Evolutionary conservation across 2,329 filamentous ascomycete genomes (phyloP).

Genomic region (Blumeria graminis): DNA sequence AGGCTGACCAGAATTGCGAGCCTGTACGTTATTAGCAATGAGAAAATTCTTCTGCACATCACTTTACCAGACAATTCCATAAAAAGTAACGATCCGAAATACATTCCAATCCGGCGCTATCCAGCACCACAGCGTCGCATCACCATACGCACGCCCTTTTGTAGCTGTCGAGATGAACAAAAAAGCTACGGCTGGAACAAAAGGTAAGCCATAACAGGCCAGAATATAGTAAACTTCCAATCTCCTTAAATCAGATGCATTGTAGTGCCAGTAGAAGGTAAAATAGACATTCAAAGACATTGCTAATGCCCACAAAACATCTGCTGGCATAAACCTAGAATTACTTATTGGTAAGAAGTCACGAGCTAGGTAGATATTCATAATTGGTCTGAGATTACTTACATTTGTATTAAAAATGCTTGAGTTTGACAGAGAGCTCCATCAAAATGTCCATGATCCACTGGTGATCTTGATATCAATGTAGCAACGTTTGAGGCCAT

Average conservation of each 20-base stretch:
- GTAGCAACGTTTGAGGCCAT: conserved; percentile 3
- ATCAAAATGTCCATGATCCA: neutral
- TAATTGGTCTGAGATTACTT: conserved; percentile 13
- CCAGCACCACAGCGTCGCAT: conserved; percentile 68
- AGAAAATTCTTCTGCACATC: neutral
- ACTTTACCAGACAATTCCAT: conserved; percentile 42
- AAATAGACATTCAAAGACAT: conserved; percentile 73
- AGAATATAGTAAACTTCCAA: conserved; percentile 50
- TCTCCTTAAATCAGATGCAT: conserved; percentile 33
- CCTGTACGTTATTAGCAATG: conserved; percentile 18
- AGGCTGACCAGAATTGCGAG: conserved; percentile 35
- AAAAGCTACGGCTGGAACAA: conserved; percentile 41
- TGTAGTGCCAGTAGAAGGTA: conserved; percentile 54
- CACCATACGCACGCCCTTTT: conserved; percentile 41
- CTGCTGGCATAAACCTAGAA: conserved; percentile 50
- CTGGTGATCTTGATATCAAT: conserved; percentile 3
- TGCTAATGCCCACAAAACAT: conserved; percentile 52
- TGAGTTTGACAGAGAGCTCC: conserved; percentile 38
- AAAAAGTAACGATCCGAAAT: conserved; percentile 52
- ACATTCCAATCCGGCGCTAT: conserved; percentile 40
- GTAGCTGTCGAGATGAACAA: conserved; percentile 33
- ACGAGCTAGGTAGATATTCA: neutral
- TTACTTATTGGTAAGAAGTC: neutral
- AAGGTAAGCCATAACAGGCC: conserved; percentile 48
- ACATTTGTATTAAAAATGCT: conserved; percentile 65